Conservation (phyloP, 352 stramenopile genomes). For the Saprolegnia parasitica region DNA sequence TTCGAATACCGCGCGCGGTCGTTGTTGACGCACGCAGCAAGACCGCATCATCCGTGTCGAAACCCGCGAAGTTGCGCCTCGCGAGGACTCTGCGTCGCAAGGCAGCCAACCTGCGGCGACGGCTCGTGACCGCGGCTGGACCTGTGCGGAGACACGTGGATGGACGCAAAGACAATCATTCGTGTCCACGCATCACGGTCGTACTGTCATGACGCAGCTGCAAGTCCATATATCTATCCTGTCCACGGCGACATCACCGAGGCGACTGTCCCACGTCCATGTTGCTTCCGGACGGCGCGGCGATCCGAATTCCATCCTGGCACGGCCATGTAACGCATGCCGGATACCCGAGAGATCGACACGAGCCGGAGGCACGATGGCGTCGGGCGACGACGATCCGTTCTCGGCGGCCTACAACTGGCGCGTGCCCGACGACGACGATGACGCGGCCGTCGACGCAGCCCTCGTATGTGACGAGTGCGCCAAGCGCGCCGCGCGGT, state of each 20-base stretch:
- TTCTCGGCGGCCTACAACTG: not conserved
- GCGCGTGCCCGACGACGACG: not conserved
- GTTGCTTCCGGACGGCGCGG: too few species aligned
- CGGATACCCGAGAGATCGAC: too few species aligned
- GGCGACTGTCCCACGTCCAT: too few species aligned
- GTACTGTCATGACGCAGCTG: not conserved
- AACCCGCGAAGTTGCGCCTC: not conserved
- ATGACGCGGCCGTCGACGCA: conserved; percentile 11
- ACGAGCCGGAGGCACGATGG: too few species aligned
- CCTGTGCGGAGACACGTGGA: not conserved
- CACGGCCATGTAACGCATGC: too few species aligned
- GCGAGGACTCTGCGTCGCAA: not conserved
- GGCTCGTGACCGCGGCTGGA: too few species aligned
- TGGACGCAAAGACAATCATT: conserved; percentile 1
- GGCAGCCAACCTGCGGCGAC: too few species aligned
- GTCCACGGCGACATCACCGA: too few species aligned
- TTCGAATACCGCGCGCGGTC: too few species aligned
- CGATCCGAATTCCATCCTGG: too few species aligned
- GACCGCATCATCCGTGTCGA: not conserved
- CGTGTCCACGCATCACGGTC: not conserved
- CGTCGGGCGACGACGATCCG: too few species aligned
- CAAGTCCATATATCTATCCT: not conserved
- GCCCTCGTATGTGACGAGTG: conserved; percentile 52
- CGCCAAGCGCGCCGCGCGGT: conserved; percentile 27
- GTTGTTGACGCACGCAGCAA: too few species aligned